Conservation (phyloP, 2,329 filamentous ascomycete genomes). For the Colletotrichum simmondsii region DNA sequence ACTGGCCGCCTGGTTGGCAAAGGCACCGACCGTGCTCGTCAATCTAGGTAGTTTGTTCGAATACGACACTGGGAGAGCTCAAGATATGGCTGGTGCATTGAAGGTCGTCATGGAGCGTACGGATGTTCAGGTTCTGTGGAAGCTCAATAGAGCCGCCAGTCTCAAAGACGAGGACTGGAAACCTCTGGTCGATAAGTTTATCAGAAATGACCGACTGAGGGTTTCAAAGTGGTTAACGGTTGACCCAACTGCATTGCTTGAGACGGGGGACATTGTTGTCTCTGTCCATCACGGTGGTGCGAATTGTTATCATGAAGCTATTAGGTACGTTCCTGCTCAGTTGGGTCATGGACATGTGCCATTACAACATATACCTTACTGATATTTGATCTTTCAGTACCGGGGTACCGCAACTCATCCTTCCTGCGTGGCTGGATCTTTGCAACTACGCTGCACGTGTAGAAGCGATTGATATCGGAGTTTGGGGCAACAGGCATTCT, state of each 20-base stretch:
- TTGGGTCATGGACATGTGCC: not conserved
- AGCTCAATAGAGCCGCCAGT: constrained; percentile 20
- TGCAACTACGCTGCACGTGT: constrained; percentile 56
- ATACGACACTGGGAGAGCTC: constrained; percentile 38
- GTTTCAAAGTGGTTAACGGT: constrained; percentile 43
- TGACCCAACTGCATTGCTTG: constrained; percentile 46
- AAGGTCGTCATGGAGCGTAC: constrained; percentile 35
- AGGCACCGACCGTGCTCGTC: constrained; percentile 39
- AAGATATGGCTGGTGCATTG: constrained; percentile 41
- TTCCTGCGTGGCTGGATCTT: constrained; percentile 58
- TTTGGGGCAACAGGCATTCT: constrained; percentile 48
- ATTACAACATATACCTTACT: not conserved
- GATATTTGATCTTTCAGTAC: constrained; percentile 41
- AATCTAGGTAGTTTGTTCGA: constrained; percentile 40
- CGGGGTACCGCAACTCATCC: constrained; percentile 56
- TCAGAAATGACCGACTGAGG: constrained; percentile 37
- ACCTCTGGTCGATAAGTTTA: constrained; percentile 34
- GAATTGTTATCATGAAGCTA: constrained; percentile 55
- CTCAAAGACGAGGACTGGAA: constrained; percentile 31
- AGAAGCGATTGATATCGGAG: constrained; percentile 54
- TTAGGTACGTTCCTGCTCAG: constrained; percentile 44
- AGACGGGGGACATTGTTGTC: constrained; percentile 46
- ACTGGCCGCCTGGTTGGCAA: constrained; percentile 37
- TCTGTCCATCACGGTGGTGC: constrained; percentile 53
- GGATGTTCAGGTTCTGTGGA: constrained; percentile 48